Evolutionary conservation across 257 asterid genomes (phyloP).

Genomic region (Coffea canephora): DNA sequence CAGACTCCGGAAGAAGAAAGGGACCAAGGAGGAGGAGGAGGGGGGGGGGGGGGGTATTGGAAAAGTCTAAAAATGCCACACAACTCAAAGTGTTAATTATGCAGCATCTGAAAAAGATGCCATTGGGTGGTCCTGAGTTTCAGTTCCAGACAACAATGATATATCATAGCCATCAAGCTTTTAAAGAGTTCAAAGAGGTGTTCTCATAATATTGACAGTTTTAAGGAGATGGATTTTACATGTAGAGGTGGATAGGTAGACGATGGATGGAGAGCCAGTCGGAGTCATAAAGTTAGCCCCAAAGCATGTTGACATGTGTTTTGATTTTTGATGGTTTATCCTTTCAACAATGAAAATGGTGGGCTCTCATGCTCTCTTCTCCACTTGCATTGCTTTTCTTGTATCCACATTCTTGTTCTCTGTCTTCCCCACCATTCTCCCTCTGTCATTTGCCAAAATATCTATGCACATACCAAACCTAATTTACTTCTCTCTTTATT

Average conservation of each 20-base stretch:
- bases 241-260: constrained; percentile 9
- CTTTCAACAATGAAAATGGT: constrained; percentile 14
- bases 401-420: constrained; percentile 24
- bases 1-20: constrained; percentile 11
- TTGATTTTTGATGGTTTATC: constrained; percentile 16
- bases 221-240: constrained; percentile 9
- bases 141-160: constrained; percentile 60
- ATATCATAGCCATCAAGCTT: constrained; percentile 43
- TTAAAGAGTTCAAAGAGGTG: constrained; percentile 42
- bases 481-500: constrained; percentile 4
- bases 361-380: constrained; percentile 34
- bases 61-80: constrained; percentile 17
- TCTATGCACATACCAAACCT: constrained; percentile 14
- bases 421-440: not conserved
- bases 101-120: constrained; percentile 66
- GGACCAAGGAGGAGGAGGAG: constrained; percentile 7
- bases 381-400: constrained; percentile 32
- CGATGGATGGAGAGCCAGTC: constrained; percentile 14
- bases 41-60: not conserved
- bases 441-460: constrained; percentile 27
- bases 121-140: constrained; percentile 50
- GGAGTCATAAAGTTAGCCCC: constrained; percentile 21
- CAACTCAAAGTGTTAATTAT: constrained; percentile 21
- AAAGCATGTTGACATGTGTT: constrained; percentile 13
- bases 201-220: constrained; percentile 26